Percentiles rank a stretch among this genome's conserved stretches.
Conservation (phyloP, 805 yeast species). For the Brettanomyces nanus region DNA sequence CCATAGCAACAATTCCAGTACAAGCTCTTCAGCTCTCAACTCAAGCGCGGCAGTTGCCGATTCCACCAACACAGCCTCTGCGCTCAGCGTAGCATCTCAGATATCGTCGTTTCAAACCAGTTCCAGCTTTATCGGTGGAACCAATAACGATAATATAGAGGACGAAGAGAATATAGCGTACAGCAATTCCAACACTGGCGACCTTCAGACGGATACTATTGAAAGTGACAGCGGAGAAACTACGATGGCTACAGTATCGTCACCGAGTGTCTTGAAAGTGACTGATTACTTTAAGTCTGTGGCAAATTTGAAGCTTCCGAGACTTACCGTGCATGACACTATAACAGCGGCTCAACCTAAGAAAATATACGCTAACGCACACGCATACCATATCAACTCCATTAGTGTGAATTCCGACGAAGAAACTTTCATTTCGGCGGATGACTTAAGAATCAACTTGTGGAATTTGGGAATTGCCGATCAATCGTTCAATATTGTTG, state of each 20-base stretch:
- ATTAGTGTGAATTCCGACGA: constrained; percentile 92
- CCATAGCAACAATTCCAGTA: background rate
- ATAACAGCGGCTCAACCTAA: constrained; percentile 94
- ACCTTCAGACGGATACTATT: background rate
- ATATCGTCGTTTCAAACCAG: constrained; percentile 21
- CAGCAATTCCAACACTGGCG: constrained; percentile 5
- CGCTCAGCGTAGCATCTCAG: constrained; percentile 13
- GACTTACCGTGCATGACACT: constrained; percentile 87
- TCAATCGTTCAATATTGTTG: constrained; percentile 94
- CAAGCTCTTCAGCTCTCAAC: too few species aligned
- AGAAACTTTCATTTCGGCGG: constrained; percentile 88
- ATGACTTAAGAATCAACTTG: constrained; percentile 88
- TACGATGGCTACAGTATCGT: too few species aligned
- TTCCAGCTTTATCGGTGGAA: constrained; percentile 12
- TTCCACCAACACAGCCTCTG: constrained; percentile 5
- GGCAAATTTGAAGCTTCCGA: constrained; percentile 63
- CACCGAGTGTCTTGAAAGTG: background rate
- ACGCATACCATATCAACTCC: constrained; percentile 96
- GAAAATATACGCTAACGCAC: constrained; percentile 88
- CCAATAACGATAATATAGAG: constrained; percentile 1
- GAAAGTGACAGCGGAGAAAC: background rate
- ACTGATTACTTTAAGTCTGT: constrained; percentile 15
- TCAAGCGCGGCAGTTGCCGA: background rate
- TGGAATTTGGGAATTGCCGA: constrained; percentile 95
- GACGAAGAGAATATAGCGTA: constrained; percentile 4